Evolutionary conservation across 495 filamentous ascomycete species (phyloP).

Genomic region (Trichoderma erinaceum): DNA sequence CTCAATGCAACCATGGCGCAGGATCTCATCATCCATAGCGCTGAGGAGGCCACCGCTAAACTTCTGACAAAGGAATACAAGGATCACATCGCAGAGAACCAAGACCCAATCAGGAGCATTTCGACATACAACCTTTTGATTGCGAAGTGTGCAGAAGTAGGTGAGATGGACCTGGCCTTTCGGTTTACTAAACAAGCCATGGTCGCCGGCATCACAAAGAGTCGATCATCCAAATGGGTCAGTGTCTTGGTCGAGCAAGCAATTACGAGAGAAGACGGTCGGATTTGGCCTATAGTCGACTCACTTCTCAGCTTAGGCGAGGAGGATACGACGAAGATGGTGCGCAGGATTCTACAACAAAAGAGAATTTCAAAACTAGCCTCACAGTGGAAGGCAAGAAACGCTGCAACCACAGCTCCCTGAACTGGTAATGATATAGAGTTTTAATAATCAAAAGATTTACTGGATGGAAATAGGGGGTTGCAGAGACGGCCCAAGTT

Average conservation of each 20-base stretch:
- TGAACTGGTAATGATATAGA: background rate
- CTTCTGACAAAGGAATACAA: slow-evolving; percentile 54
- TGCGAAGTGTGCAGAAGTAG: slow-evolving; percentile 52
- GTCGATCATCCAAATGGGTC: slow-evolving; percentile 29
- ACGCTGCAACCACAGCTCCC: background rate
- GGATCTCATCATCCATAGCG: slow-evolving; percentile 58
- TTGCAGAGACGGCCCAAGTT: background rate
- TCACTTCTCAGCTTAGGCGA: slow-evolving; percentile 17
- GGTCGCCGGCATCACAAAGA: slow-evolving; percentile 17
- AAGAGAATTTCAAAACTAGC: slow-evolving; percentile 8
- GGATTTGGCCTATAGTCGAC: slow-evolving; percentile 37
- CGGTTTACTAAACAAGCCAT: slow-evolving; percentile 29
- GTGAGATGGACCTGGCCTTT: slow-evolving; percentile 53
- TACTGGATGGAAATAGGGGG: background rate
- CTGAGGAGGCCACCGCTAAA: slow-evolving; percentile 64
- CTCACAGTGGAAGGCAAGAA: background rate
- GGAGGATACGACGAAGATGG: slow-evolving; percentile 22
- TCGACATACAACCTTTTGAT: slow-evolving; percentile 58
- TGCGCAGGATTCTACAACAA: slow-evolving; percentile 18
- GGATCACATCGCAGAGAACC: background rate
- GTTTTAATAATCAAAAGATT: background rate
- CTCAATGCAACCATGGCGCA: slow-evolving; percentile 62
- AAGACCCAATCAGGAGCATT: background rate
- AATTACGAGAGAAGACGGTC: slow-evolving; percentile 33
- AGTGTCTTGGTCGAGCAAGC: slow-evolving; percentile 29